These are phyloP conservation scores for Colletotrichum siamense DNA, from an alignment of 2,329 filamentous ascomycete species.

Conservation along the genomic window DNA sequence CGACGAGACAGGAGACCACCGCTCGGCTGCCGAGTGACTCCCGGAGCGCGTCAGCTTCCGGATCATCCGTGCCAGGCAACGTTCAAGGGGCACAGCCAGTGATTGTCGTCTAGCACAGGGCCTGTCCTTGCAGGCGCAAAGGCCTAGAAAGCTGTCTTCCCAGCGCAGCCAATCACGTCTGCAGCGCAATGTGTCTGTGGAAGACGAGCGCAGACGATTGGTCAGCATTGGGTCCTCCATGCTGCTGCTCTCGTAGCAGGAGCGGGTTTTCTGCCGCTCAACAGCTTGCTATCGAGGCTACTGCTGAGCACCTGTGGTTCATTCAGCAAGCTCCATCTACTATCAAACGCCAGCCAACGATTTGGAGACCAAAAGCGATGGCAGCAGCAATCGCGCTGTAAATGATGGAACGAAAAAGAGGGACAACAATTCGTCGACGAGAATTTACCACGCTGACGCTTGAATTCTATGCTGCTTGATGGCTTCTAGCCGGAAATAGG, in stretches of 20 bases:
- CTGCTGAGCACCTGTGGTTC: not conserved
- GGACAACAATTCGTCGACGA: not conserved
- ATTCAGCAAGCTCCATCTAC: not conserved
- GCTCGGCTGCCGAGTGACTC: constrained; percentile 12
- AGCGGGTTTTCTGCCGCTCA: not conserved
- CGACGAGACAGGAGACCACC: not conserved
- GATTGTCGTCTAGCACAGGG: not conserved
- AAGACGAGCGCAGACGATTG: not conserved
- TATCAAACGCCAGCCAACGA: not conserved
- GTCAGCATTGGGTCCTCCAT: not conserved
- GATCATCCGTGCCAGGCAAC: constrained; percentile 15
- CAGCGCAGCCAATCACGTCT: not conserved
- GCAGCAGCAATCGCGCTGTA: not conserved
- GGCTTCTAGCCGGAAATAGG: not conserved
- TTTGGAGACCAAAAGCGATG: not conserved
- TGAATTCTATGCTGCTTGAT: not conserved
- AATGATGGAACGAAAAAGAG: not conserved
- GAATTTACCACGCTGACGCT: not conserved
- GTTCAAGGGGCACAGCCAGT: not conserved
- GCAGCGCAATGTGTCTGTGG: not conserved
- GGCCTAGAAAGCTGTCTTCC: not conserved
- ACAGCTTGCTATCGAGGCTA: not conserved
- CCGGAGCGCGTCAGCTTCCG: constrained; percentile 21
- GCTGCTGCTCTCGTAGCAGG: not conserved
- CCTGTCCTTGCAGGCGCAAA: not conserved